phyloP scores from a whole-genome alignment of 2,329 filamentous ascomycete species.

The Paraphaeosphaeria minitans region DNA sequence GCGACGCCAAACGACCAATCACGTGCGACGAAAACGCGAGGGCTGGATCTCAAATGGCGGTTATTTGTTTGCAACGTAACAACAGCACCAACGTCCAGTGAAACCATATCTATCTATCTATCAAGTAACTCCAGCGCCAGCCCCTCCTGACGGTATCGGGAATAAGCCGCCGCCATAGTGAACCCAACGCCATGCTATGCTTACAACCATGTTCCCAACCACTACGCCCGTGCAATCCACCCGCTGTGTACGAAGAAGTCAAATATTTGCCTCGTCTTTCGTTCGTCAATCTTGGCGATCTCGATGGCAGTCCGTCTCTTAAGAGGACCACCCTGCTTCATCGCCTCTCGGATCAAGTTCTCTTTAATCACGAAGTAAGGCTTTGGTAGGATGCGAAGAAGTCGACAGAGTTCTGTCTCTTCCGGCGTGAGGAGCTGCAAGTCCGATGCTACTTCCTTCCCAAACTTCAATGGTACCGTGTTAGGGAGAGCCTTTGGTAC shows the following conservation, averaged over 20 bases:
- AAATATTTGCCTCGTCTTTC: constrained; percentile 84
- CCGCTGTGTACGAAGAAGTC: constrained; percentile 94
- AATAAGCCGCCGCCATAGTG: constrained; percentile 18
- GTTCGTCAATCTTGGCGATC: constrained; percentile 80
- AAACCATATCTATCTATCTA: neutral
- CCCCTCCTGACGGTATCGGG: constrained; percentile 24
- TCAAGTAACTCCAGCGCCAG: neutral
- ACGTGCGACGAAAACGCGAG: neutral
- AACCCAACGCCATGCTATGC: constrained; percentile 11
- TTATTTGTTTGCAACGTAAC: neutral
- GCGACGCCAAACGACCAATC: constrained; percentile 8
- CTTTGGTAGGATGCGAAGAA: constrained; percentile 86
- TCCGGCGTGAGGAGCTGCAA: constrained; percentile 83
- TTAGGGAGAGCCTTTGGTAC: constrained; percentile 63
- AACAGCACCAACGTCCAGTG: neutral
- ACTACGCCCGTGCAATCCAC: constrained; percentile 83
- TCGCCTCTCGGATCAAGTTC: constrained; percentile 84
- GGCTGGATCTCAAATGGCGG: neutral
- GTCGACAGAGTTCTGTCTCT: constrained; percentile 84
- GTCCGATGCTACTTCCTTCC: constrained; percentile 78
- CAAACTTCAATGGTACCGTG: constrained; percentile 68
- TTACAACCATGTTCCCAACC: constrained; percentile 11
- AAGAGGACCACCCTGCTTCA: constrained; percentile 83
- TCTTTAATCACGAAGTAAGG: constrained; percentile 96
- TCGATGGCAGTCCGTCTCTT: constrained; percentile 95